Percentiles rank a stretch among this genome's conserved stretches.
Conservation (phyloP, 345 rosid genomes). For the Linum lewisii region DNA sequence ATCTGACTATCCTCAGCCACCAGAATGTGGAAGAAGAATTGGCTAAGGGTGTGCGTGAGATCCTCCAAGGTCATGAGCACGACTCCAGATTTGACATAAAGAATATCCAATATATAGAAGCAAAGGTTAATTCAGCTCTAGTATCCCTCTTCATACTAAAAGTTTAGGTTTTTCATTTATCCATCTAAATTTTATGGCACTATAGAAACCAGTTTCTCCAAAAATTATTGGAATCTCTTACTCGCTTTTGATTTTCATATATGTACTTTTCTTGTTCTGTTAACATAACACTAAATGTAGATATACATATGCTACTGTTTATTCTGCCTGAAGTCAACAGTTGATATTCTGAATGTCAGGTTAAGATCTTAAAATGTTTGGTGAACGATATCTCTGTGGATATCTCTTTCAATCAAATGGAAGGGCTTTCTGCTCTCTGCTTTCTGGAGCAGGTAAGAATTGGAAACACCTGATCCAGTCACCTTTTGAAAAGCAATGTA, state of each 20-base stretch:
- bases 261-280: too few relatives aligned
- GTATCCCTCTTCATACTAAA: neutral
- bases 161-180: neutral
- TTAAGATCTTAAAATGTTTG: constrained; percentile 75
- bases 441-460: constrained; percentile 77
- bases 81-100: constrained; percentile 15
- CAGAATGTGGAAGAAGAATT: constrained; percentile 19
- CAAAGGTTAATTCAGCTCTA: constrained; percentile 21
- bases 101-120: constrained; percentile 20
- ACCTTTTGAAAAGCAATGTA: neutral
- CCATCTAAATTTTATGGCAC: neutral
- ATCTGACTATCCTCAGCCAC: constrained; percentile 15
- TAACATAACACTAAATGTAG: too few relatives aligned
- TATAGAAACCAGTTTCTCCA: too few relatives aligned
- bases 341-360: constrained; percentile 34
- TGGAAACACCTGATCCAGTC: neutral
- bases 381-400: constrained; percentile 82
- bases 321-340: too few relatives aligned
- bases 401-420: constrained; percentile 87
- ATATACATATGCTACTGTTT: too few relatives aligned
- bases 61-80: constrained; percentile 13
- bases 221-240: too few relatives aligned
- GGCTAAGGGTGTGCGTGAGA: constrained; percentile 16
- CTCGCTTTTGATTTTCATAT: too few relatives aligned
- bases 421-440: constrained; percentile 73